Conservation (phyloP, 257 asterid species). For the Nicotiana undulata region DNA sequence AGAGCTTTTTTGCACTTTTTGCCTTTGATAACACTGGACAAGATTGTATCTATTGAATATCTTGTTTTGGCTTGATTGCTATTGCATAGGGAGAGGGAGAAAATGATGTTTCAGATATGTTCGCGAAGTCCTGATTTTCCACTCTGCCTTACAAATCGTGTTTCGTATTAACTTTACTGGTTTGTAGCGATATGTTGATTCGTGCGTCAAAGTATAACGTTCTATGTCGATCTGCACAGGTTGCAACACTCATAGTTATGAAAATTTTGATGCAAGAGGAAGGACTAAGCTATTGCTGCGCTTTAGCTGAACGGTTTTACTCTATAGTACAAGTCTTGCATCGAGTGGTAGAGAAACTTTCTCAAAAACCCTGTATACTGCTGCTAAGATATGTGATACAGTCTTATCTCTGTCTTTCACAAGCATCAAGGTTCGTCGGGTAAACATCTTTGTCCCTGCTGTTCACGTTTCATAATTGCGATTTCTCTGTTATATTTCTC, state of each 20-base stretch:
- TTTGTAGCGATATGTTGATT: too few relatives aligned
- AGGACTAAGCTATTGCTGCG: background rate
- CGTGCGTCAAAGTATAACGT: background rate
- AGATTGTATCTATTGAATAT: too few relatives aligned
- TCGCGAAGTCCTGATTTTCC: too few relatives aligned
- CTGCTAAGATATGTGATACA: background rate
- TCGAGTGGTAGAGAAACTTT: background rate
- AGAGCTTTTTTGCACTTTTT: too few relatives aligned
- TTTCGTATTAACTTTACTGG: too few relatives aligned
- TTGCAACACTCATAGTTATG: conserved; percentile 7
- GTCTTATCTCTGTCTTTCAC: background rate
- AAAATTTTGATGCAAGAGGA: conserved; percentile 6
- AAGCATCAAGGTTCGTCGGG: background rate
- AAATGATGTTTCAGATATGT: too few relatives aligned
- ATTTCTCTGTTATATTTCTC: background rate
- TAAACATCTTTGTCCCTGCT: background rate
- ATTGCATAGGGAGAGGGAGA: too few relatives aligned
- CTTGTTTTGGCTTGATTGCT: too few relatives aligned
- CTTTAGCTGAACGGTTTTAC: background rate
- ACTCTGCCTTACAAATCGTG: too few relatives aligned
- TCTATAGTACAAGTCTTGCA: background rate
- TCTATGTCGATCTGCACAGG: background rate
- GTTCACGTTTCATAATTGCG: background rate
- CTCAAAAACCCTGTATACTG: background rate
- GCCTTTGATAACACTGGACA: too few relatives aligned